phyloP scores from a whole-genome alignment of 2,329 filamentous ascomycete genomes.

The Aspergillus ochraceoroseus region DNA sequence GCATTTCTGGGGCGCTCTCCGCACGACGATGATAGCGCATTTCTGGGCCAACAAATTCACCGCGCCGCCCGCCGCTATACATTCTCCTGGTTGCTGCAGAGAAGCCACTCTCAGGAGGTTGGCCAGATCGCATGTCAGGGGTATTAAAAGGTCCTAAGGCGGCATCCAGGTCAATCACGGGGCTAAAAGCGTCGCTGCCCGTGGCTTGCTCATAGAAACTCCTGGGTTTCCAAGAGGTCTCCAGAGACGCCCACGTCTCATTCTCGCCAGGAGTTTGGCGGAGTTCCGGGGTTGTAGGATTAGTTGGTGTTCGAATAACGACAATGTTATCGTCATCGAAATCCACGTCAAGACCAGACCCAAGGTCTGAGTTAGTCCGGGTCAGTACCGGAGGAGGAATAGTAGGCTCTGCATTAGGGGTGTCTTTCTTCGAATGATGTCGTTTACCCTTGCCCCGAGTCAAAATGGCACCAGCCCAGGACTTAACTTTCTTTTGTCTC shows the following conservation, averaged over 20 bases:
- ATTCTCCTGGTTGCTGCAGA: constrained; percentile 42
- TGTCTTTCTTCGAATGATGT: constrained; percentile 42
- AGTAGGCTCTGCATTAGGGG: constrained; percentile 33
- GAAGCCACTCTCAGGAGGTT: constrained; percentile 35
- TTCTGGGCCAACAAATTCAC: constrained; percentile 46
- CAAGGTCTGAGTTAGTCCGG: constrained; percentile 41
- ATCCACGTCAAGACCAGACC: constrained; percentile 43
- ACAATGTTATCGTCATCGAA: constrained; percentile 50
- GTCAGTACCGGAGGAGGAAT: constrained; percentile 44
- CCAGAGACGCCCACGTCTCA: constrained; percentile 25
- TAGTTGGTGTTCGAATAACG: constrained; percentile 44
- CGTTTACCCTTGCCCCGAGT: constrained; percentile 46
- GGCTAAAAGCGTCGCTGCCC: constrained; percentile 63
- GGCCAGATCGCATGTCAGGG: constrained; percentile 39
- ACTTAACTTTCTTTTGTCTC: constrained; percentile 70
- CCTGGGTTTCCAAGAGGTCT: constrained; percentile 41
- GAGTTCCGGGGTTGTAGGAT: constrained; percentile 31
- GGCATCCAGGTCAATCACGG: constrained; percentile 90
- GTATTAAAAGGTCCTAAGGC: constrained; percentile 91
- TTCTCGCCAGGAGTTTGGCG: constrained; percentile 19
- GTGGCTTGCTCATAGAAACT: constrained; percentile 43
- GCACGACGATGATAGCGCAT: constrained; percentile 49
- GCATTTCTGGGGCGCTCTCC: constrained; percentile 49
- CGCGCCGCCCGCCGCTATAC: constrained; percentile 47
- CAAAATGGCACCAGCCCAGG: constrained; percentile 52